phyloP scores from a whole-genome alignment of 441 rosid species.

The Sinapis alba region DNA sequence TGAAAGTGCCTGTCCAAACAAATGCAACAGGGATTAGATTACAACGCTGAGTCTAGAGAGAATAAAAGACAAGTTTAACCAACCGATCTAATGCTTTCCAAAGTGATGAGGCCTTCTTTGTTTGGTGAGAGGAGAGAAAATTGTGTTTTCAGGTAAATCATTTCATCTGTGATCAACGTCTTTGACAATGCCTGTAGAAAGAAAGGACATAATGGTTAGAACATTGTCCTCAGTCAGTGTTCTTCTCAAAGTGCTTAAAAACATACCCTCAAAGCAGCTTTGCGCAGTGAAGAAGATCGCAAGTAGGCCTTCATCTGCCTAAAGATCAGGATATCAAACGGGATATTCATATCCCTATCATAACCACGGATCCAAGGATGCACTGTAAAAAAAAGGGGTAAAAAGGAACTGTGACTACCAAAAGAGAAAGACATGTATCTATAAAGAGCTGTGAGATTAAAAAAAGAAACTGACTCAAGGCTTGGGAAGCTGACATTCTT shows the following conservation, averaged over 20 bases:
- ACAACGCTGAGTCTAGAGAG: not conserved
- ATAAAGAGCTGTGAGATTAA: conserved; percentile 1
- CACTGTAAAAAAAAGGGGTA: conserved; percentile 56
- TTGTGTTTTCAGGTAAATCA: conserved; percentile 64
- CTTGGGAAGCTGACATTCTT: conserved; percentile 95
- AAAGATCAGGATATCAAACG: conserved; percentile 72
- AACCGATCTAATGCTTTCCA: conserved; percentile 65
- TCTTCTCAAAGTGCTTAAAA: not conserved
- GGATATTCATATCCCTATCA: conserved; percentile 50
- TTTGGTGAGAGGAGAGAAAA: conserved; percentile 75
- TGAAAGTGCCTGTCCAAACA: conserved; percentile 61
- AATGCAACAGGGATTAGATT: not conserved
- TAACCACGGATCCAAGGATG: conserved; percentile 85
- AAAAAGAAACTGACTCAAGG: conserved; percentile 62
- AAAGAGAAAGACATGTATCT: conserved; percentile 3
- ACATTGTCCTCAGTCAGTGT: not conserved
- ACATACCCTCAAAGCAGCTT: conserved; percentile 88
- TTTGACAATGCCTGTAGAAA: conserved; percentile 74
- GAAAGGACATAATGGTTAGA: conserved; percentile 8
- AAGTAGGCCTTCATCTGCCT: conserved; percentile 75
- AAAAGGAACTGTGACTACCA: conserved; percentile 14
- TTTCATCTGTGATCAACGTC: conserved; percentile 66
- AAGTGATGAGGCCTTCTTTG: conserved; percentile 58
- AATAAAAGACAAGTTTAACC: not conserved
- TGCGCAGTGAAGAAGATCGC: conserved; percentile 80